Conservation (phyloP, 495 filamentous ascomycete genomes). For the Penicillium silybi region DNA sequence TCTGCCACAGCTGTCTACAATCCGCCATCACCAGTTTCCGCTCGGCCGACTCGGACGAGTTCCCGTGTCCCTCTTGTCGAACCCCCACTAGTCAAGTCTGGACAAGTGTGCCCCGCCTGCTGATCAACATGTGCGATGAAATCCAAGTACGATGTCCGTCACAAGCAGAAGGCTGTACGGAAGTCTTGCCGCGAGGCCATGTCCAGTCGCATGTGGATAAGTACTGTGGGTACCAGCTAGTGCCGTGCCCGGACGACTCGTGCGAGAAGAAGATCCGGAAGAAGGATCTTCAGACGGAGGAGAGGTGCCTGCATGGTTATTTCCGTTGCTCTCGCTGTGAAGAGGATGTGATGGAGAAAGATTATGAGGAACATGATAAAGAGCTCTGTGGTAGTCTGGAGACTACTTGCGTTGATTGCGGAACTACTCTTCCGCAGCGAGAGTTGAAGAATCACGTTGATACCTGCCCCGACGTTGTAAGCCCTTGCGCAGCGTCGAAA, state of each 20-base stretch:
- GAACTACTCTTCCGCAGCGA: conserved; percentile 41
- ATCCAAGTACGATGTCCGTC: conserved; percentile 72
- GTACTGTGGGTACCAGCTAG: conserved; percentile 64
- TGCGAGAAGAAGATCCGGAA: conserved; percentile 50
- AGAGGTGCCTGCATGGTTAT: conserved; percentile 53
- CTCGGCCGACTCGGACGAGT: conserved; percentile 36
- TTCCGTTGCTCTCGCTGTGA: conserved; percentile 53
- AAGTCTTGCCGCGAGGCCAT: conserved; percentile 59
- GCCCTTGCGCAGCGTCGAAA: conserved; percentile 50
- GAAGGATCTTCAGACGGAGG: conserved; percentile 38
- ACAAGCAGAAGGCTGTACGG: conserved; percentile 55
- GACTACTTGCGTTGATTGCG: conserved; percentile 52
- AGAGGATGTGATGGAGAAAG: conserved; percentile 51
- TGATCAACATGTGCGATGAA: conserved; percentile 68
- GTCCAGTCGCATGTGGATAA: conserved; percentile 70
- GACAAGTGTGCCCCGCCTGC: conserved; percentile 47
- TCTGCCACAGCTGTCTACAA: conserved; percentile 69
- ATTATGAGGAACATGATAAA: conserved; percentile 49
- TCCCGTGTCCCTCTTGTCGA: conserved; percentile 47
- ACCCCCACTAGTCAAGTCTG: conserved; percentile 34
- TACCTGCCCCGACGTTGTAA: conserved; percentile 50
- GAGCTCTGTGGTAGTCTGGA: conserved; percentile 47
- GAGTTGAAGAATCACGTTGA: conserved; percentile 49
- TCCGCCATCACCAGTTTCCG: conserved; percentile 49
- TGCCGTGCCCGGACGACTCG: conserved; percentile 55